Conservation (phyloP, 805 yeast genomes). For the Spencermartinsiella europaea region DNA sequence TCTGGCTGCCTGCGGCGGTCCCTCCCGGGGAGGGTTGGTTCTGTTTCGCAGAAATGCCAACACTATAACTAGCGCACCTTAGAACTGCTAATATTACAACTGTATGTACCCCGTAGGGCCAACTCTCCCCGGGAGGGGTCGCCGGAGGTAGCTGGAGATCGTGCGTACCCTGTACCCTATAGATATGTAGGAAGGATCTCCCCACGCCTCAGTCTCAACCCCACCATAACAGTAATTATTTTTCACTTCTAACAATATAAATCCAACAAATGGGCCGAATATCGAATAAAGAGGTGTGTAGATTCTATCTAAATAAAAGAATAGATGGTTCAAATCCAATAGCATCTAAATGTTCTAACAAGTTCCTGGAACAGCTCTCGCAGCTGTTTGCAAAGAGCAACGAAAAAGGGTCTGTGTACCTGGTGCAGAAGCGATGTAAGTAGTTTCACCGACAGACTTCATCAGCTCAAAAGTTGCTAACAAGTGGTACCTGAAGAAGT, state of each 20-base stretch:
- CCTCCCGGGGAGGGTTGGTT: no score
- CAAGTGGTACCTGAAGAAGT: conserved; percentile 3
- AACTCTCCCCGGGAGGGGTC: no score
- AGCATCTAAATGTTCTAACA: background rate
- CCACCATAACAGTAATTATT: background rate
- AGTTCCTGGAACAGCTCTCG: conserved; percentile 27
- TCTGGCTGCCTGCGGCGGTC: no score
- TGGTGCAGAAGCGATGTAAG: conserved; percentile 33
- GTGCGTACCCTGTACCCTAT: no score
- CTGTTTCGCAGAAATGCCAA: no score
- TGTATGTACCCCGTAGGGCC: no score
- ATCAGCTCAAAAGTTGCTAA: background rate
- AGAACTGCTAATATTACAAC: no score
- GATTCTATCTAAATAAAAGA: no score
- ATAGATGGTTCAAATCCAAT: background rate
- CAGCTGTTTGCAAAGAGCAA: conserved; percentile 25
- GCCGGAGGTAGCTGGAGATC: no score
- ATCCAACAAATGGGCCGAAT: background rate
- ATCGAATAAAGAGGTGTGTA: conserved; percentile 3
- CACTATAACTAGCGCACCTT: no score
- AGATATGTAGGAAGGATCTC: no score
- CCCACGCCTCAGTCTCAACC: no score
- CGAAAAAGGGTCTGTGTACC: conserved; percentile 32
- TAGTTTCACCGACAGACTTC: conserved; percentile 5
- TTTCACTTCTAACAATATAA: background rate